phyloP scores from a whole-genome alignment of 2,329 filamentous ascomycete species.

The Pseudogymnoascus sp. region DNA sequence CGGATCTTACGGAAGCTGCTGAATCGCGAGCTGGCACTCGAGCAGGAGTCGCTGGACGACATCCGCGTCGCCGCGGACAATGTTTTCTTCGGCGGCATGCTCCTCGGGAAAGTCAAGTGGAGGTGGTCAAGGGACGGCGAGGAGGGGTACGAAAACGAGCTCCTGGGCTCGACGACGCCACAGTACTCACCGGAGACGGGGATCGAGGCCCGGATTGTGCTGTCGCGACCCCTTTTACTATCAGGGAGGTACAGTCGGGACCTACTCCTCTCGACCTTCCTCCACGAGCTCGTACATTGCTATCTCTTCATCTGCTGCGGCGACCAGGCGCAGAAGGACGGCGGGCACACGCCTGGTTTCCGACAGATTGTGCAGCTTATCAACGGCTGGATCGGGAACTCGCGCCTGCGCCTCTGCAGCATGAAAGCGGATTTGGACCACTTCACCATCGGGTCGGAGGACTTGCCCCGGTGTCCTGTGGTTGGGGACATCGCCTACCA shows the following conservation, averaged over 20 bases:
- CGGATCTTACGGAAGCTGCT: conserved; percentile 53
- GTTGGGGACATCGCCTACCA: not conserved
- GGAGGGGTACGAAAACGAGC: conserved; percentile 43
- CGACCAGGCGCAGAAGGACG: conserved; percentile 45
- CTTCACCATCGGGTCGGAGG: conserved; percentile 32
- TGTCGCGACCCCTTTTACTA: conserved; percentile 52
- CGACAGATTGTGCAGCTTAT: conserved; percentile 51
- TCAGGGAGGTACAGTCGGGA: conserved; percentile 47
- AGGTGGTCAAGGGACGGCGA: conserved; percentile 50
- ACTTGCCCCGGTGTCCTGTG: not conserved
- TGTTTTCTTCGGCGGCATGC: conserved; percentile 51
- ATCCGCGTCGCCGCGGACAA: conserved; percentile 56
- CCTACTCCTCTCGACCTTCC: conserved; percentile 55
- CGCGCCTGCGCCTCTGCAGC: conserved; percentile 46
- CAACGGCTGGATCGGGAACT: conserved; percentile 52
- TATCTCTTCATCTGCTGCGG: conserved; percentile 58
- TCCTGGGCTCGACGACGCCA: conserved; percentile 57
- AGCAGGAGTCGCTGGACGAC: conserved; percentile 48
- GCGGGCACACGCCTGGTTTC: conserved; percentile 56
- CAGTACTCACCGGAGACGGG: conserved; percentile 39
- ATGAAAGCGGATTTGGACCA: conserved; percentile 55
- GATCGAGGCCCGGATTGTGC: conserved; percentile 55
- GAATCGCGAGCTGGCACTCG: conserved; percentile 40
- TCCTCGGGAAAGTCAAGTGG: conserved; percentile 52
- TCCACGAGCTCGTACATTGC: conserved; percentile 61